Evolutionary conservation across 352 stramenopile genomes (phyloP), one percentile per base, ranked within the genome.

Genomic region (Phytophthora aleatoria): DNA sequence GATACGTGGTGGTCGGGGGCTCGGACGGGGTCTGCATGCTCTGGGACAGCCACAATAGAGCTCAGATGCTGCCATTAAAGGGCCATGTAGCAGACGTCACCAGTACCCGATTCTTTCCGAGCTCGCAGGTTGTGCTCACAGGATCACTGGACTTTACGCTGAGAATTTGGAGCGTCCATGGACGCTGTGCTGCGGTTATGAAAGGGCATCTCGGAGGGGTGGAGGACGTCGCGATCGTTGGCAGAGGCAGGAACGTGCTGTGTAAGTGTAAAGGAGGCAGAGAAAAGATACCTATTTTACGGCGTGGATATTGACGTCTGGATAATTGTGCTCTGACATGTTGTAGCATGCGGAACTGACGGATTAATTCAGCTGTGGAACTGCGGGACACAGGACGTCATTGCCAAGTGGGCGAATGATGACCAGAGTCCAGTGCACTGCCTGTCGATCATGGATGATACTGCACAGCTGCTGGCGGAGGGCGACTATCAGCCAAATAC

Each of bases 101-200:
- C 0, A 56, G 68, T 52, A 63, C 69, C 12, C 67, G 54, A 15
- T 94, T 94, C 63, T 93, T 91, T 35, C 85, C 85, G 0, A 94
- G 85, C 64, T 74, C 79, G 13, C 76, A 87, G 43, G 85, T 94
- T 20, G 47, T 89, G 41, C 76, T 94, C 2, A 90, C 85, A 0
- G 81, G 75, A 0, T 89, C 82, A n/a, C 41, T 91, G 31, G 85
- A 94, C 67, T 87, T 91, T 31, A 89, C 77, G 42, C 62, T 94
- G 39, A 77, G 81, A 16, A 88, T 94, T 33, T 94, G 83, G 83
- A 88, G 76, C 36, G 52, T 79, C 0, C 58, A 74, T 16, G 83
- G 78, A 7, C 71, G 57, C 3, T 92, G 83, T 41, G 85, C 76
- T 3, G 82, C 79, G 1, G 75, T 89, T 30, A 52, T 94, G 20